phyloP scores from a whole-genome alignment of 495 filamentous ascomycete genomes.

The Aspergillus taichungensis region DNA sequence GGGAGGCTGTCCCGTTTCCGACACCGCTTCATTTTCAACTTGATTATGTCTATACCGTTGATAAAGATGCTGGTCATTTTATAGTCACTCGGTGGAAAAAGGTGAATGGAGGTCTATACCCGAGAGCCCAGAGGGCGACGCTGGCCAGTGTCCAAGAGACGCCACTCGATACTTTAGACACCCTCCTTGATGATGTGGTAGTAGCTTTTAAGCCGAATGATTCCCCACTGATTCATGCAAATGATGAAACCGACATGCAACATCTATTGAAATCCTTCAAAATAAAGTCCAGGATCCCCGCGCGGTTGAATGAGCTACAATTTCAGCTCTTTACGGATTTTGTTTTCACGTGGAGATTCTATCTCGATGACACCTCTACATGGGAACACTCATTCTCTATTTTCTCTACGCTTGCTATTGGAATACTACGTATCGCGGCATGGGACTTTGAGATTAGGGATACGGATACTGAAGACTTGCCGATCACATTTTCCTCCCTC shows the following conservation, averaged over 20 bases:
- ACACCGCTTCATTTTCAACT: neutral
- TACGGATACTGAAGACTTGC: neutral
- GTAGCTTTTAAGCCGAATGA: neutral
- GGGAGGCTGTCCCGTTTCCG: neutral
- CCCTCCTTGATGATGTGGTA: neutral
- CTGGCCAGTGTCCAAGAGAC: neutral
- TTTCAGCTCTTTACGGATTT: conserved; percentile 1
- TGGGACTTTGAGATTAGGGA: conserved; percentile 3
- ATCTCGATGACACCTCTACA: neutral
- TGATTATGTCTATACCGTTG: conserved; percentile 1
- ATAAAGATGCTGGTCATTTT: neutral
- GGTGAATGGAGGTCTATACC: neutral
- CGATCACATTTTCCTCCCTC: conserved; percentile 6
- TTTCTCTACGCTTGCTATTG: neutral
- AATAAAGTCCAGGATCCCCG: neutral
- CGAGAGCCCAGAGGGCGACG: neutral
- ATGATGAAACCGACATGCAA: neutral
- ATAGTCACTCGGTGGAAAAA: neutral
- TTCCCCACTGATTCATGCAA: neutral
- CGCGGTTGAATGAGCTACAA: neutral
- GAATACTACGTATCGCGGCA: conserved; percentile 1
- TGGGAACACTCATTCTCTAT: neutral
- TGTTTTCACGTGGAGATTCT: neutral
- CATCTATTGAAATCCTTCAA: neutral
- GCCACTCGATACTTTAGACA: neutral